Conservation (phyloP, 2,329 filamentous ascomycete genomes). For the Madurella mycetomatis region DNA sequence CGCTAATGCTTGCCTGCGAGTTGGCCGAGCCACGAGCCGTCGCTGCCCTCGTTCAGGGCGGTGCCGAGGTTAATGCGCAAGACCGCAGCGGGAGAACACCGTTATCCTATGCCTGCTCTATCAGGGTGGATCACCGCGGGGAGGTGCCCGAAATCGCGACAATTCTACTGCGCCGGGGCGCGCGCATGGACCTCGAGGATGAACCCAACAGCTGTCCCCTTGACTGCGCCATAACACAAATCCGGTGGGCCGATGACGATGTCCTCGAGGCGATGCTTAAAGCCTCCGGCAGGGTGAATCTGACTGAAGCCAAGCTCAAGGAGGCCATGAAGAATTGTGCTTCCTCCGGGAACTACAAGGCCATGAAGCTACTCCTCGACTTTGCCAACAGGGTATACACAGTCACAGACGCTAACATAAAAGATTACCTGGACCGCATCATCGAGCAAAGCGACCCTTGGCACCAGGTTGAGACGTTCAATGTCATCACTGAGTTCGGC, state of each 20-base stretch:
- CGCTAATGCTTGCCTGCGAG: slow-evolving; percentile 25
- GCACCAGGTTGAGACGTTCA: slow-evolving; percentile 23
- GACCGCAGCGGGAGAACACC: slow-evolving; percentile 19
- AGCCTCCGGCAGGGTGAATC: slow-evolving; percentile 12
- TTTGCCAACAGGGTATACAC: slow-evolving; percentile 16
- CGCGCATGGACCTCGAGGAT: slow-evolving; percentile 23
- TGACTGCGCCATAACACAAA: slow-evolving; percentile 21
- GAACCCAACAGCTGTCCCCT: slow-evolving; percentile 18
- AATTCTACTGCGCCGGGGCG: slow-evolving; percentile 16
- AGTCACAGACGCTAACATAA: slow-evolving; percentile 18
- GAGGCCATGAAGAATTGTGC: slow-evolving; percentile 15
- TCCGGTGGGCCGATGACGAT: slow-evolving; percentile 22
- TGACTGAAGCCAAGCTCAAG: slow-evolving; percentile 17
- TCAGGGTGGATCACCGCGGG: slow-evolving; percentile 19
- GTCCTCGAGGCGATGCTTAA: slow-evolving; percentile 22
- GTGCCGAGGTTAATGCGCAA: slow-evolving; percentile 24
- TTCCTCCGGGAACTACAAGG: slow-evolving; percentile 22
- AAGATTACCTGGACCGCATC: slow-evolving; percentile 18
- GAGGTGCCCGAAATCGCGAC: slow-evolving; percentile 22
- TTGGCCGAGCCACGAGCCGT: slow-evolving; percentile 22
- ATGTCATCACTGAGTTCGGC: slow-evolving; percentile 21
- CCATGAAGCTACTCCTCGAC: slow-evolving; percentile 18
- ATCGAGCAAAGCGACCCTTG: slow-evolving; percentile 21
- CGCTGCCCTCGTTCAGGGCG: slow-evolving; percentile 15
- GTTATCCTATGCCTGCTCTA: slow-evolving; percentile 18